phyloP scores from a whole-genome alignment of 2,329 filamentous ascomycete species.

The Verticillium tricorpus region DNA sequence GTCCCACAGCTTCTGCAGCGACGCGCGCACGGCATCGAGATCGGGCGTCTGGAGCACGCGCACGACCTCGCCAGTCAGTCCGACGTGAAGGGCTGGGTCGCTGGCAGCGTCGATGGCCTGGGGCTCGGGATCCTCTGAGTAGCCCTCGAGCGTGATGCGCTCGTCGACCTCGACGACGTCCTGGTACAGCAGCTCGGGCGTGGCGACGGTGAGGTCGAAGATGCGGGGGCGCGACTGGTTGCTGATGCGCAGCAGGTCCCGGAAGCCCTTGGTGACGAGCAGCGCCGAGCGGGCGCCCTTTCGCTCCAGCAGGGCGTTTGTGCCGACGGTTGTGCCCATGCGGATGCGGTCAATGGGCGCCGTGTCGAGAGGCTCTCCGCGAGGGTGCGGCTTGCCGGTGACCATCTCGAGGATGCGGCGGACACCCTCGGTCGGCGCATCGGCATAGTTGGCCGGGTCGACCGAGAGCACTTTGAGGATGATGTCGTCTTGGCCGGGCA shows the following conservation, averaged over 20 bases:
- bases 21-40: slow-evolving; percentile 44
- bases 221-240: slow-evolving; percentile 70
- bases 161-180: slow-evolving; percentile 71
- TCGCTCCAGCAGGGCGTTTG: slow-evolving; percentile 69
- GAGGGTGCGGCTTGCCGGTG: slow-evolving; percentile 24
- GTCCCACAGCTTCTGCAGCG: slow-evolving; percentile 57
- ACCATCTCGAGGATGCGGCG: slow-evolving; percentile 37
- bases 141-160: slow-evolving; percentile 68
- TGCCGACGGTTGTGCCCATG: slow-evolving; percentile 79
- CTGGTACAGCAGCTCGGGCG: slow-evolving; percentile 66
- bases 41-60: slow-evolving; percentile 59
- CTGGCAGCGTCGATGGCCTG: slow-evolving; percentile 37
- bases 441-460: slow-evolving; percentile 66
- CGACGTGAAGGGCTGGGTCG: slow-evolving; percentile 52
- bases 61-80: slow-evolving; percentile 64
- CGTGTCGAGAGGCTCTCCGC: slow-evolving; percentile 28
- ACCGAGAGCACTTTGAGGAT: slow-evolving; percentile 70
- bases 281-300: slow-evolving; percentile 70
- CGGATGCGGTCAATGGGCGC: slow-evolving; percentile 58
- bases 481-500: slow-evolving; percentile 61
- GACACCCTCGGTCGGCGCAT: slow-evolving; percentile 71
- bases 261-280: slow-evolving; percentile 68
- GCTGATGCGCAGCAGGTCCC: slow-evolving; percentile 66
- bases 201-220: slow-evolving; percentile 66
- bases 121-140: slow-evolving; percentile 61